Percentiles rank a stretch among this genome's conserved stretches.
Evolutionary conservation across 2,329 filamentous ascomycete genomes (phyloP).

Genomic region (Cucurbitaria berberidis): DNA sequence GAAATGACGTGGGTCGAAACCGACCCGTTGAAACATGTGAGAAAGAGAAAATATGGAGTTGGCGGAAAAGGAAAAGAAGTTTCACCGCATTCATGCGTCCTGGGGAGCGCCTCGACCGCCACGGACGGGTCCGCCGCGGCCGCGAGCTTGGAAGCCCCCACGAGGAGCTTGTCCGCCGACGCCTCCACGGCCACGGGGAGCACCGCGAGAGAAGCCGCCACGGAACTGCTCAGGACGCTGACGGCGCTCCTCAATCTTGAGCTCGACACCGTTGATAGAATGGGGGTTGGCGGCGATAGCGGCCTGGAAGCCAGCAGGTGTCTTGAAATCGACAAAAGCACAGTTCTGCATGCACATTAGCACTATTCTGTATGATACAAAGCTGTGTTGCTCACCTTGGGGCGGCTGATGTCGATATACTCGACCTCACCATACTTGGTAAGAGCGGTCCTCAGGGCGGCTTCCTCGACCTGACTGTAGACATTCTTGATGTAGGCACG

Average conservation of each 20-base stretch:
- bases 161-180: slow-evolving; percentile 63
- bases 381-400: slow-evolving; percentile 69
- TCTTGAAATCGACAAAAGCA: slow-evolving; percentile 93
- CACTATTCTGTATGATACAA: not conserved
- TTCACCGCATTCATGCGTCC: slow-evolving; percentile 36
- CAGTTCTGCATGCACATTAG: slow-evolving; percentile 71
- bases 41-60: slow-evolving; percentile 12
- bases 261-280: slow-evolving; percentile 78
- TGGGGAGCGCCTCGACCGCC: slow-evolving; percentile 55
- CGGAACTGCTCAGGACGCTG: slow-evolving; percentile 54
- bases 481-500: slow-evolving; percentile 96
- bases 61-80: not conserved
- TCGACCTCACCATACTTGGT: slow-evolving; percentile 70
- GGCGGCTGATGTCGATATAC: slow-evolving; percentile 69
- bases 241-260: slow-evolving; percentile 88
- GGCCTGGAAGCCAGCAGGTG: slow-evolving; percentile 78
- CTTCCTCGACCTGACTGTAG: slow-evolving; percentile 81
- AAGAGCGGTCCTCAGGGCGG: slow-evolving; percentile 73
- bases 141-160: slow-evolving; percentile 72
- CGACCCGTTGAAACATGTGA: slow-evolving; percentile 10
- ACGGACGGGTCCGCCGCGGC: slow-evolving; percentile 67
- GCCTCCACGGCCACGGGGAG: slow-evolving; percentile 67
- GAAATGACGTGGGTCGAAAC: slow-evolving; percentile 25
- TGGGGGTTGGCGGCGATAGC: slow-evolving; percentile 87
- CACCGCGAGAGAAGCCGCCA: slow-evolving; percentile 48